These are phyloP conservation scores for Eimeria brunetti DNA, from an alignment of 169 alveolate species.

Conservation along the genomic window DNA sequence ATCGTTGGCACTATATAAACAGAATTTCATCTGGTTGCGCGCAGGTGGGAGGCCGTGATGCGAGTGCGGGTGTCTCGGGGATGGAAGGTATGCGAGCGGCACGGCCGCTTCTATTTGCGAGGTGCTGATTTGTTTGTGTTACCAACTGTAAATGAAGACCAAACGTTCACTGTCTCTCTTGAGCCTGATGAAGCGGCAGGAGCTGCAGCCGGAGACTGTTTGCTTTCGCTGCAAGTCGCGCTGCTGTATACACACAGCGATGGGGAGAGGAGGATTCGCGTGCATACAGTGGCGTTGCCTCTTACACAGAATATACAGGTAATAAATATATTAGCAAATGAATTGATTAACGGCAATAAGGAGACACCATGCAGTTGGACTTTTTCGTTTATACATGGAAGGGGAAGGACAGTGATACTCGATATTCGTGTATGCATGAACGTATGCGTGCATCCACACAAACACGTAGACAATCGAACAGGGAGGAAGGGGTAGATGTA, in stretches of 20 bases:
- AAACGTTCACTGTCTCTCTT: slow-evolving; percentile 91
- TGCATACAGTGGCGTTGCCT: slow-evolving; percentile 96
- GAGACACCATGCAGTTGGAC: too few relatives aligned
- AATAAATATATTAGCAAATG: not conserved
- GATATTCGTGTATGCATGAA: not conserved
- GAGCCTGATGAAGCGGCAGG: slow-evolving; percentile 88
- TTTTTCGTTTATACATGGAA: too few relatives aligned
- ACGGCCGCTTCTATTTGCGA: slow-evolving; percentile 95
- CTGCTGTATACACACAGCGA: slow-evolving; percentile 97
- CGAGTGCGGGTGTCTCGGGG: slow-evolving; percentile 97
- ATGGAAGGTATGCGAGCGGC: slow-evolving; percentile 94
- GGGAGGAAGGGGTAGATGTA: not conserved
- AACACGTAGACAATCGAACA: not conserved
- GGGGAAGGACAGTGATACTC: too few relatives aligned
- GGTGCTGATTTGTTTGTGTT: slow-evolving; percentile 94
- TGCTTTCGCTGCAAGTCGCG: slow-evolving; percentile 97
- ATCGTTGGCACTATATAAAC: too few relatives aligned
- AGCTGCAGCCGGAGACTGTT: slow-evolving; percentile 84
- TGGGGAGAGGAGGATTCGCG: slow-evolving; percentile 99
- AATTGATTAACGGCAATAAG: not conserved
- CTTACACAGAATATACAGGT: slow-evolving; percentile 90
- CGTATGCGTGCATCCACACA: not conserved
- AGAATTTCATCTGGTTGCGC: too few relatives aligned
- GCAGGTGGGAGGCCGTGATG: slow-evolving; percentile 98
- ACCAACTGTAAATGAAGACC: slow-evolving; percentile 94